These are phyloP conservation scores for Leccinum angustisporum DNA, from an alignment of 1,284 basidiomycete species.

Conservation along the genomic window DNA sequence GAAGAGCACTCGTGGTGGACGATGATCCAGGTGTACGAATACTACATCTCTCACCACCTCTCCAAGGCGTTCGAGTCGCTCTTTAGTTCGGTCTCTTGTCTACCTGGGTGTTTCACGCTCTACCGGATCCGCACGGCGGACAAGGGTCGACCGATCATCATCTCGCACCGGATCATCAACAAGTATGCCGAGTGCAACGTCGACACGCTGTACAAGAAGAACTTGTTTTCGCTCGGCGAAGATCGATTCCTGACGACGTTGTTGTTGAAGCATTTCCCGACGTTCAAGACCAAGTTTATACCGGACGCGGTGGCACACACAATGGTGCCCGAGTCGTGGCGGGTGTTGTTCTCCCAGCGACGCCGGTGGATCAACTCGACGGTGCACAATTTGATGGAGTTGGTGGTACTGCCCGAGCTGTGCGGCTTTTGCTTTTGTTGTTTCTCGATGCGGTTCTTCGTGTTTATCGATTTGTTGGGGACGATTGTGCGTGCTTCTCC, in stretches of 20 bases:
- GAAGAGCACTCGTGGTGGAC: constrained; percentile 95
- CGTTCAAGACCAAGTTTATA: constrained; percentile 94
- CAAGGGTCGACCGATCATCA: constrained; percentile 95
- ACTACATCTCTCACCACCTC: constrained; percentile 97
- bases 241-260: constrained; percentile 75
- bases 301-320: constrained; percentile 88
- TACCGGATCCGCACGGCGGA: constrained; percentile 95
- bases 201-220: constrained; percentile 95
- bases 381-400: constrained; percentile 92
- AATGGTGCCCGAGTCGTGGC: constrained; percentile 87
- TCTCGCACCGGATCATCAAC: constrained; percentile 93
- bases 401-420: constrained; percentile 86
- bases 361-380: constrained; percentile 99
- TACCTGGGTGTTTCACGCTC: constrained; percentile 97
- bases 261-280: constrained; percentile 95
- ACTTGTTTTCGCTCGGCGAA: constrained; percentile 69
- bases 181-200: constrained; percentile 94
- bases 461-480: constrained; percentile 90
- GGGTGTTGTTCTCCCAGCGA: constrained; percentile 88
- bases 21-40: constrained; percentile 99
- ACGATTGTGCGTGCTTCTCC: constrained; percentile 64
- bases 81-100: constrained; percentile 96
- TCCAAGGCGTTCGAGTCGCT: constrained; percentile 96
- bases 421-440: constrained; percentile 86
- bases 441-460: constrained; percentile 97